Conservation (phyloP, 305 asterid species). For the Solanum aculeatissimum region DNA sequence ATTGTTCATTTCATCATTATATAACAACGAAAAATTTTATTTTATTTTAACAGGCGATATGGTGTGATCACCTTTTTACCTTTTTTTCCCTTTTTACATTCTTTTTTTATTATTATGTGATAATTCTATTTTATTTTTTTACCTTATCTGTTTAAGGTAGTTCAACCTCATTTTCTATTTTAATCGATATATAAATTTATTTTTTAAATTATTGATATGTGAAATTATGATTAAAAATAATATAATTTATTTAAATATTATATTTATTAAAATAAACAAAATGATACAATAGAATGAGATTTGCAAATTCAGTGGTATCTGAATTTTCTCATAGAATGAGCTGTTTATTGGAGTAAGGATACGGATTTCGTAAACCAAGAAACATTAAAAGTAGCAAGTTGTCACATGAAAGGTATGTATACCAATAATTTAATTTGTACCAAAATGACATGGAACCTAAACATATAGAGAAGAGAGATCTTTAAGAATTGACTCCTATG, state of each 20-base stretch:
- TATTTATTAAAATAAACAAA: no score
- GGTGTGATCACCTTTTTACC: neutral
- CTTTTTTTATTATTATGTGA: no score
- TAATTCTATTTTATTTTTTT: no score
- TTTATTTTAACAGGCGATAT: no score
- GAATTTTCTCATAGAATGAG: neutral
- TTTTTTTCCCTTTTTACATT: neutral
- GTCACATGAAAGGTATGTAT: conserved; percentile 2
- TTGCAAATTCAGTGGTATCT: neutral
- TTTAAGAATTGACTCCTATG: neutral
- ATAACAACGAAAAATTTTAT: no score
- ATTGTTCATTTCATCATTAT: neutral
- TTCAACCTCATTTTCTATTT: no score
- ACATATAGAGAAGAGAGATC: conserved; percentile 10
- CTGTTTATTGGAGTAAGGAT: conserved; percentile 1
- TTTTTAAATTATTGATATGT: no score
- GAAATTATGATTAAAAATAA: neutral
- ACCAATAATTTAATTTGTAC: conserved; percentile 2
- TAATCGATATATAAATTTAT: no score
- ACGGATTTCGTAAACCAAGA: conserved; percentile 4
- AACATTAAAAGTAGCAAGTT: conserved; percentile 12
- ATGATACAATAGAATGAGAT: neutral
- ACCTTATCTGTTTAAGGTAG: no score
- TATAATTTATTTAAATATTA: no score
- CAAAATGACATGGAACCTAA: neutral